These are phyloP conservation scores for Moesziomyces globuligerus DNA, from an alignment of 1,284 basidiomycete genomes.

Conservation along the genomic window DNA sequence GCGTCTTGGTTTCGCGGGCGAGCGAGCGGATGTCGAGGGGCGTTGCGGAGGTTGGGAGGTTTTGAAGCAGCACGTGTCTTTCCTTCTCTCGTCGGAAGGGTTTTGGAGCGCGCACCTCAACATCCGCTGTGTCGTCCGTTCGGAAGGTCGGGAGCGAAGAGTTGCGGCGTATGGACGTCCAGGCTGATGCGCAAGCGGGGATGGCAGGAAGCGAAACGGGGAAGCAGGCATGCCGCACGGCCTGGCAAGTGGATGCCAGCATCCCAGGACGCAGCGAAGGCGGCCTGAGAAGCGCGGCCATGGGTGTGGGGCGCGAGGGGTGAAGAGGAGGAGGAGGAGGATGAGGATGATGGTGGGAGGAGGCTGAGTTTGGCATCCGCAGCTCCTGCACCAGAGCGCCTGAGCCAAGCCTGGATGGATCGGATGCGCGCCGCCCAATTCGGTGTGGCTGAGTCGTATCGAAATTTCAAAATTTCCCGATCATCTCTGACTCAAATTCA, in stretches of 20 bases:
- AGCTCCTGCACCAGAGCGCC: too few species aligned
- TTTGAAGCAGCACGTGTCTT: conserved; percentile 25
- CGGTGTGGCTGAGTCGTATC: too few species aligned
- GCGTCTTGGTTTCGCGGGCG: conserved; percentile 8
- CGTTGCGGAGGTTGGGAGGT: conserved; percentile 29
- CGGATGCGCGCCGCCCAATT: too few species aligned
- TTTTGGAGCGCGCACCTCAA: too few species aligned
- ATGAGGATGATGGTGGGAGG: conserved; percentile 9
- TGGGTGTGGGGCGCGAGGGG: neutral
- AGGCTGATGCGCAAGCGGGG: conserved; percentile 1
- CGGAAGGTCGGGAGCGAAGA: too few species aligned
- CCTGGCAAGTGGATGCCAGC: neutral
- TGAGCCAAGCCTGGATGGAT: too few species aligned
- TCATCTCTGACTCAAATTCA: too few species aligned
- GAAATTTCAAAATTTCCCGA: too few species aligned
- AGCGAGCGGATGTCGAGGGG: conserved; percentile 34
- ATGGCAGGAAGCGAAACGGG: neutral
- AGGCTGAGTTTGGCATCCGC: too few species aligned
- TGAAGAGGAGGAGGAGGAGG: neutral
- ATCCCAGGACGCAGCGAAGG: conserved; percentile 19
- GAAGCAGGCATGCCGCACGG: neutral
- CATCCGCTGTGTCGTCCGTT: too few species aligned
- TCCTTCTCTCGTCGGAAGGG: neutral
- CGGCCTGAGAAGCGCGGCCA: conserved; percentile 31
- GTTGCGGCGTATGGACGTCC: neutral